Base-by-base conservation (phyloP, 495 filamentous ascomycete genomes). In the Parathielavia hyrcaniae region DNA sequence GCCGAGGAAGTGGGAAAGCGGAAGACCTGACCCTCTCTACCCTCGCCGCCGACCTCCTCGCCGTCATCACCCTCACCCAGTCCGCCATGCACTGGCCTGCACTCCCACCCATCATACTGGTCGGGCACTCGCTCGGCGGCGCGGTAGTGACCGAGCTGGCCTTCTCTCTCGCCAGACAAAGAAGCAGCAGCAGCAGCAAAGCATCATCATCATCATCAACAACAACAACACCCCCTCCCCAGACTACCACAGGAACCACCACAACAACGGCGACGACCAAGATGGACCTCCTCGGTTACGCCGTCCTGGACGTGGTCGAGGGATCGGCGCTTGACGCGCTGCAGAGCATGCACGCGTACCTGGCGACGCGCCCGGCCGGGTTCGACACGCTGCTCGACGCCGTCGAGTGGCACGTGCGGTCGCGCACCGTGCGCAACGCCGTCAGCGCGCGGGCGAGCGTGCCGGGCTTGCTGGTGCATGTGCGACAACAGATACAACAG, bases 101-200 rank as follows among this genome's bases (percentile, higher is more conserved):
- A 30, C 65, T 91, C 2, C 93, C 93, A 4, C 82, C 86, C 44
- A 70, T 93, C 13, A 71, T 97, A 19, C 79, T 97, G 0, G 84
- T 99, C 5, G 93, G 93, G n/a, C 93, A 99, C 73, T 93, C 88
- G 46, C 79, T 99, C 1, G 93, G 93, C 34, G 93, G 95, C n/a
- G 91, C 93, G 23, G 89, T 99, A 2, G 87, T 97, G 19, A 92
- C 89, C 4, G 83, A 97, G 61, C 78, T 92, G 23, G 90, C 91
- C 1, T 84, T 19, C 19, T 36, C 30, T 5, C 47, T 54, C 16
- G 13, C 44, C n/a, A n/a, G n/a, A n/a, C n/a, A n/a, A 6, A 49
- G 23, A 34, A 48, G 5, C 3, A 16, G 10, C 23, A 48, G 2
- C 45, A 48, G 41, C 30, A 50, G 11, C n/a, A 36, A 43, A 10